Conservation (phyloP, 805 yeast species). For the Candida caryicola region DNA sequence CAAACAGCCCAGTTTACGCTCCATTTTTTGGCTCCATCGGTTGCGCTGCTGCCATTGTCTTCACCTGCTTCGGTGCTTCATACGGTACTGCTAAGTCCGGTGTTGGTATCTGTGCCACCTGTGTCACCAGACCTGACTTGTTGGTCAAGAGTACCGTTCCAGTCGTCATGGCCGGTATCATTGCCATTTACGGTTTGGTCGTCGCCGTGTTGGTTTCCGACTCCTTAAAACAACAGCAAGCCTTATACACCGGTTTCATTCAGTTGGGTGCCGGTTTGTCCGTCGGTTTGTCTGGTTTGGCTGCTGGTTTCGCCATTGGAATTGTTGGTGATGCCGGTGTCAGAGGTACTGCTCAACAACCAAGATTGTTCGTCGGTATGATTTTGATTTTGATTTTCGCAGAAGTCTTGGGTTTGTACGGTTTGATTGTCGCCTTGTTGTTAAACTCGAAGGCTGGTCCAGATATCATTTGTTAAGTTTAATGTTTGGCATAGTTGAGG, state of each 20-base stretch:
- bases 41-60: constrained; percentile 98
- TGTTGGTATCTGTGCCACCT: constrained; percentile 98
- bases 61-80: constrained; percentile 98
- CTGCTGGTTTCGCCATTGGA: constrained; percentile 99
- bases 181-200: constrained; percentile 96
- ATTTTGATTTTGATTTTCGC: constrained; percentile 97
- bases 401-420: constrained; percentile 97
- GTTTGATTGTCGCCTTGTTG: constrained; percentile 95
- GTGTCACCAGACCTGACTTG: constrained; percentile 95
- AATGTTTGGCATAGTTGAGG: not conserved
- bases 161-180: constrained; percentile 99
- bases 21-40: constrained; percentile 99
- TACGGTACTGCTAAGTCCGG: constrained; percentile 99
- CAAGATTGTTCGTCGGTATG: constrained; percentile 98
- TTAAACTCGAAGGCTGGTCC: constrained; percentile 97
- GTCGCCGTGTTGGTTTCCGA: constrained; percentile 93
- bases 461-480: constrained; percentile 72
- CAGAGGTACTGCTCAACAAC: constrained; percentile 97
- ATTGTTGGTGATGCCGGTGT: constrained; percentile 99
- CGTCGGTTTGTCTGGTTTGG: constrained; percentile 94
- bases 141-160: constrained; percentile 92
- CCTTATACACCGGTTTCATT: constrained; percentile 94
- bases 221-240: constrained; percentile 83
- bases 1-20: constrained; percentile 30
- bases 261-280: constrained; percentile 98